Evolutionary conservation across 257 asterid species (phyloP).

Genomic region (Buddleja alternifolia): DNA sequence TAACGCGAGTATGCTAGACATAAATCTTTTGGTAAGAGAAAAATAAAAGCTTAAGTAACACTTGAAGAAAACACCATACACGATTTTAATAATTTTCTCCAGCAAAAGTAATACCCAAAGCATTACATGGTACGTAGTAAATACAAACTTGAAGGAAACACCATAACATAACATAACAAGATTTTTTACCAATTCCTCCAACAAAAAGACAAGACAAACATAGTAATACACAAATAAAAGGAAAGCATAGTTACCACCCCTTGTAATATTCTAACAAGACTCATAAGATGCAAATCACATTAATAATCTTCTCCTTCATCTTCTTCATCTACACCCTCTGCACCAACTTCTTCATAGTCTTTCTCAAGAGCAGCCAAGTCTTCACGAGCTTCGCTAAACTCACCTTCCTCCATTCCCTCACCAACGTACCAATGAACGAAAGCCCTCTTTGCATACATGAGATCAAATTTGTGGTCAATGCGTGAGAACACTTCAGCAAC

Average conservation of each 20-base stretch:
- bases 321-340: constrained; percentile 83
- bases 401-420: constrained; percentile 97
- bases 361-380: constrained; percentile 89
- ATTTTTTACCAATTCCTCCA: constrained; percentile 3
- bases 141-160: constrained; percentile 5
- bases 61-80: too few relatives aligned
- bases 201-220: constrained; percentile 13
- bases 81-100: too few relatives aligned
- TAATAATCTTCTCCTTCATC: constrained; percentile 64
- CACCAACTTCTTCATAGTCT: constrained; percentile 90
- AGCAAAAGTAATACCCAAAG: too few relatives aligned
- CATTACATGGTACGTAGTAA: not conserved
- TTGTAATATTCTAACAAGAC: not conserved
- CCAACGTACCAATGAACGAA: constrained; percentile 95
- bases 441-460: constrained; percentile 91
- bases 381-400: constrained; percentile 91
- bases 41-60: too few relatives aligned
- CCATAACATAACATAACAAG: not conserved
- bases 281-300: constrained; percentile 10
- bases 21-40: too few relatives aligned
- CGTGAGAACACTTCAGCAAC: constrained; percentile 94
- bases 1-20: too few relatives aligned
- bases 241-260: constrained; percentile 20
- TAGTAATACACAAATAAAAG: constrained; percentile 22
- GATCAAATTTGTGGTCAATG: constrained; percentile 88